A percentile compares a stretch with the other conserved stretches of the same genome.
Evolutionary conservation across 1,284 basidiomycete species (phyloP).

Genomic region (Austroboletus niveus): DNA sequence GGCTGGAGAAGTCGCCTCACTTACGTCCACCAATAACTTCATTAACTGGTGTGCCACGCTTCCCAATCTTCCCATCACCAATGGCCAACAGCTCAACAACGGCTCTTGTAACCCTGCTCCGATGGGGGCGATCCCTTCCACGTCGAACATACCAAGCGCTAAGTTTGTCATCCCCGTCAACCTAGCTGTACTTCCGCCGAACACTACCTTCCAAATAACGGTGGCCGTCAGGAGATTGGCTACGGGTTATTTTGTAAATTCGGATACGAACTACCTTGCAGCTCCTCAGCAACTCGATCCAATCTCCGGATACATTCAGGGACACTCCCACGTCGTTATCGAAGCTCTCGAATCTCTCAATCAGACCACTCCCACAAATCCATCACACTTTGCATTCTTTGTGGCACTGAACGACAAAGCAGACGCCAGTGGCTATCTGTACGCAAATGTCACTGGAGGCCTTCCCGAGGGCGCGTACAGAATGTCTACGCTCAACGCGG

Average conservation of each 20-base stretch:
- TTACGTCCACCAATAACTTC: slow-evolving; percentile 52
- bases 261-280: slow-evolving; percentile 53
- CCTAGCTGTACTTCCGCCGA: slow-evolving; percentile 40
- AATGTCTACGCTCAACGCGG: slow-evolving; percentile 49
- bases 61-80: slow-evolving; percentile 36
- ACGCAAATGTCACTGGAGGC: slow-evolving; percentile 56
- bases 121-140: slow-evolving; percentile 47
- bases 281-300: slow-evolving; percentile 59
- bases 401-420: slow-evolving; percentile 56
- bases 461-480: slow-evolving; percentile 58
- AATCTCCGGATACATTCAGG: slow-evolving; percentile 48
- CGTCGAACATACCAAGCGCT: slow-evolving; percentile 44
- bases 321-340: slow-evolving; percentile 67
- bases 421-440: slow-evolving; percentile 48
- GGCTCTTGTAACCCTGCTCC: slow-evolving; percentile 60
- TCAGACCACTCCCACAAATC: slow-evolving; percentile 55
- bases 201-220: slow-evolving; percentile 43
- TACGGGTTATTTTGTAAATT: slow-evolving; percentile 55
- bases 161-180: slow-evolving; percentile 52
- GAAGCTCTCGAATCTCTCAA: slow-evolving; percentile 52
- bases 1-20: slow-evolving; percentile 42
- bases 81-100: slow-evolving; percentile 41
- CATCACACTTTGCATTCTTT: slow-evolving; percentile 66
- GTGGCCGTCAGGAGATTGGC: slow-evolving; percentile 46
- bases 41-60: slow-evolving; percentile 48